A percentile compares a stretch with the other conserved stretches of the same genome.
Conservation (phyloP, 2,329 filamentous ascomycete species). For the Talaromyces sp. region DNA sequence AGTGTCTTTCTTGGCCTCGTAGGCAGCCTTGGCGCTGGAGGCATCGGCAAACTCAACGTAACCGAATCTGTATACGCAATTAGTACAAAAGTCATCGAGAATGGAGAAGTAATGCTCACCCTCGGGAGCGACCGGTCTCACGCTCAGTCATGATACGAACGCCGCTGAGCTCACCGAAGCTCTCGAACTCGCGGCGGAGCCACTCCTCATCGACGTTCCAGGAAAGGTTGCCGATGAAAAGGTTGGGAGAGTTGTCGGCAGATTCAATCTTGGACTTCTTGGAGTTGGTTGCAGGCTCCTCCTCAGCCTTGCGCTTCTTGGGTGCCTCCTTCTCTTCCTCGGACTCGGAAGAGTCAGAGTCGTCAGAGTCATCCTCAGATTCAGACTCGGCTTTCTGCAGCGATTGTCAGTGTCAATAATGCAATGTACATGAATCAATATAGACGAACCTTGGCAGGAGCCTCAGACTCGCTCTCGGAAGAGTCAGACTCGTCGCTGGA, state of each 20-base stretch:
- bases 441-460: conserved; percentile 18
- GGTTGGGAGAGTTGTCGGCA: conserved; percentile 52
- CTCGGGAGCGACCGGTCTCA: conserved; percentile 77
- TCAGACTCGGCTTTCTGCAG: conserved; percentile 8
- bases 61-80: conserved; percentile 59
- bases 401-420: background rate
- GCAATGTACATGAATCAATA: background rate
- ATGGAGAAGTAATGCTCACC: conserved; percentile 44
- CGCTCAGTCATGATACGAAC: conserved; percentile 82
- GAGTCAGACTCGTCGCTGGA: conserved; percentile 27
- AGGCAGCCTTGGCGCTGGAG: conserved; percentile 67
- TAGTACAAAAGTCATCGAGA: background rate
- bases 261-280: conserved; percentile 63
- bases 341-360: conserved; percentile 14
- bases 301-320: conserved; percentile 52
- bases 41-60: conserved; percentile 80
- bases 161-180: conserved; percentile 67
- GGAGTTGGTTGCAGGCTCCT: conserved; percentile 39
- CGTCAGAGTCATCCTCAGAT: conserved; percentile 26
- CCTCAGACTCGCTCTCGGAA: conserved; percentile 22
- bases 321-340: conserved; percentile 29
- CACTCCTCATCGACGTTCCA: conserved; percentile 86
- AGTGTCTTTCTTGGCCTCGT: conserved; percentile 69
- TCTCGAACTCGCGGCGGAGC: conserved; percentile 76
- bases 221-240: conserved; percentile 86